Evolutionary conservation across 1,284 basidiomycete species (phyloP).

Genomic region (Trametes versicolor): DNA sequence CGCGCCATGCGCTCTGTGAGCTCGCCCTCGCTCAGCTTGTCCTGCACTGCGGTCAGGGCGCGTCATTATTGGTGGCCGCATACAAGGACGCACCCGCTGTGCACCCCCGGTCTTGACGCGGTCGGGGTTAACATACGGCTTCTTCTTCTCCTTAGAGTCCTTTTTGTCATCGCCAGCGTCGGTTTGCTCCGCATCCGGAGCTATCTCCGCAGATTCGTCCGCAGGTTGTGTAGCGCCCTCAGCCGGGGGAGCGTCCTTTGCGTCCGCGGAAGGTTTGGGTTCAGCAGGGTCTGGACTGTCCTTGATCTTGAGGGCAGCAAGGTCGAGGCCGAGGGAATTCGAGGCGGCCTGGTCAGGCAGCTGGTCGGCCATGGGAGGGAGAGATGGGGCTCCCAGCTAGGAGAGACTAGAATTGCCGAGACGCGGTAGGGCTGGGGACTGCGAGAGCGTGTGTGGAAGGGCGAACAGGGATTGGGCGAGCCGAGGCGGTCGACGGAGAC

Average conservation of each 20-base stretch:
- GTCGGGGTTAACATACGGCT: slow-evolving; percentile 78
- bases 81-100: slow-evolving; percentile 61
- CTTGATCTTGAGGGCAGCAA: slow-evolving; percentile 55
- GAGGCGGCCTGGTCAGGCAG: slow-evolving; percentile 43
- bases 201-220: slow-evolving; percentile 20
- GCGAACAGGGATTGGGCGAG: slow-evolving; percentile 8
- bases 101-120: slow-evolving; percentile 83
- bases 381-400: slow-evolving; percentile 11
- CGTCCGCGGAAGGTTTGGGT: slow-evolving; percentile 21
- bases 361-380: slow-evolving; percentile 29
- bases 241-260: slow-evolving; percentile 16
- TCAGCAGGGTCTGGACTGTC: slow-evolving; percentile 35
- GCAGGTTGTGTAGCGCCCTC: slow-evolving; percentile 18
- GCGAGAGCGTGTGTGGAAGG: not conserved
- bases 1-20: slow-evolving; percentile 76
- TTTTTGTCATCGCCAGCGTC: slow-evolving; percentile 30
- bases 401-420: slow-evolving; percentile 33
- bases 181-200: slow-evolving; percentile 22
- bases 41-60: slow-evolving; percentile 53
- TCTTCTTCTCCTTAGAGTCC: slow-evolving; percentile 44
- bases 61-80: slow-evolving; percentile 10
- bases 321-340: slow-evolving; percentile 76
- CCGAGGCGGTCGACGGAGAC: slow-evolving; percentile 11
- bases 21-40: slow-evolving; percentile 78
- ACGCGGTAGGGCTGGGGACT: slow-evolving; percentile 24